Base-by-base conservation (phyloP, 352 stramenopile species). In the Phytophthora kernoviae region DNA sequence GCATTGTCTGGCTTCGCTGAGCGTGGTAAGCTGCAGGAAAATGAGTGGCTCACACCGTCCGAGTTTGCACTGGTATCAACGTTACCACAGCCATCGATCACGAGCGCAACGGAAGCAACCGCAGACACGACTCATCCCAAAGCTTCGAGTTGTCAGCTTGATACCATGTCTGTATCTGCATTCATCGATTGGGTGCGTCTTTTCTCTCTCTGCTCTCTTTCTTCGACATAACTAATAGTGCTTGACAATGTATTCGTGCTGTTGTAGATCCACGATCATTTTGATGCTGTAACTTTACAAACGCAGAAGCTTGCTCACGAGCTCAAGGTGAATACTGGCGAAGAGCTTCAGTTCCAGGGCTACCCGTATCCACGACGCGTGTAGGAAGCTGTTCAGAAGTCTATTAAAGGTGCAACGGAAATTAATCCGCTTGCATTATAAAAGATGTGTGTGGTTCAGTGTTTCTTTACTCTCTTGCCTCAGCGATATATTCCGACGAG, bases 341-440 rank as follows among this genome's bases (percentile, higher is more conserved):
- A 91, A 39, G 78, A 86, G 21, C 70, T 91, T 24, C 68, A 71
- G n/a, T 91, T 88, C 49, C 76, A 88, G 49, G 82, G 82, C 12
- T 51, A 58, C 14, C 37, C 65, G 34, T 91, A 91, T 54, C 76
- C 70, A 32, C 62, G 55, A 12, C 49, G 44, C 32, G 21, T 24
- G 20, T 71, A 66, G 17, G 15, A 34, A 9, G 24, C 24, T 30
- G 24, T 30, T 30, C 24, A 30, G 24, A 30, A 30, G 24, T 30
- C 24, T 30, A 30, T 6, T 30, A 30, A 30, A 7, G 24, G 24
- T 30, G 24, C 24, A 30, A 30, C 6, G 24, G 24, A 30, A n/a
- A 30, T 30, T 30, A 30, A 6, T 6, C 24, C 24, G n/a, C 24
- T 30, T 30, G 24, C 24, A 30, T 6, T 30, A 7, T 30, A n/a